phyloP scores from a whole-genome alignment of 106 monocot genomes.

The Triglochin maritima region DNA sequence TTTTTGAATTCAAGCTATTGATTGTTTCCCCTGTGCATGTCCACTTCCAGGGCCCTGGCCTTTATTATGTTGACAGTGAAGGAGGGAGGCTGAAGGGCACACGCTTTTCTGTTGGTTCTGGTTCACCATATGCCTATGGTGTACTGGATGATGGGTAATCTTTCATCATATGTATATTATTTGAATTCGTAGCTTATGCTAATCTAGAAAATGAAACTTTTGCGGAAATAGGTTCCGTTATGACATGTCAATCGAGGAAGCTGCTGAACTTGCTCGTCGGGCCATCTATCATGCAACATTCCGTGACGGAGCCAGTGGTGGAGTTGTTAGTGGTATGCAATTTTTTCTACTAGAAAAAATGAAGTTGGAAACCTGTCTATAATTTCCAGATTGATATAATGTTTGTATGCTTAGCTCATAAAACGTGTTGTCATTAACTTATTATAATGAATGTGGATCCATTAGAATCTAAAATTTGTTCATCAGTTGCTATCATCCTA shows the following conservation, averaged over 20 bases:
- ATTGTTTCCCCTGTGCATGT: neutral
- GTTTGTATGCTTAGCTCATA: too few species aligned
- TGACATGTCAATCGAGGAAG: slow-evolving; percentile 68
- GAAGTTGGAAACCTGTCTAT: too few species aligned
- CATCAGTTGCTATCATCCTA: too few species aligned
- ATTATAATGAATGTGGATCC: too few species aligned
- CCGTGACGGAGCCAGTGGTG: slow-evolving; percentile 71
- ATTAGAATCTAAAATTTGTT: too few species aligned
- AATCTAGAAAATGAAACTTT: neutral
- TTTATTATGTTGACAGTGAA: slow-evolving; percentile 77
- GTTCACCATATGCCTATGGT: slow-evolving; percentile 74
- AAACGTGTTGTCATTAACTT: too few species aligned
- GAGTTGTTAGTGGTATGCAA: slow-evolving; percentile 52
- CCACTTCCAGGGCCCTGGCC: slow-evolving; percentile 38
- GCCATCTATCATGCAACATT: slow-evolving; percentile 86
- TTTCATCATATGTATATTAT: neutral
- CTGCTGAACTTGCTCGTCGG: slow-evolving; percentile 57
- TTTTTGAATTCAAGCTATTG: neutral
- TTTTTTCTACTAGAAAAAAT: neutral
- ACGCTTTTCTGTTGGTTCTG: slow-evolving; percentile 70
- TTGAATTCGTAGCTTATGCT: neutral
- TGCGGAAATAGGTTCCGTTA: slow-evolving; percentile 31
- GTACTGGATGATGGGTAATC: slow-evolving; percentile 52
- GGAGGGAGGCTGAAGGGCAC: slow-evolving; percentile 62
- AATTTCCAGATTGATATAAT: too few species aligned